Base-by-base conservation (phyloP, 352 stramenopile species). In the Phytophthora colocasiae region DNA sequence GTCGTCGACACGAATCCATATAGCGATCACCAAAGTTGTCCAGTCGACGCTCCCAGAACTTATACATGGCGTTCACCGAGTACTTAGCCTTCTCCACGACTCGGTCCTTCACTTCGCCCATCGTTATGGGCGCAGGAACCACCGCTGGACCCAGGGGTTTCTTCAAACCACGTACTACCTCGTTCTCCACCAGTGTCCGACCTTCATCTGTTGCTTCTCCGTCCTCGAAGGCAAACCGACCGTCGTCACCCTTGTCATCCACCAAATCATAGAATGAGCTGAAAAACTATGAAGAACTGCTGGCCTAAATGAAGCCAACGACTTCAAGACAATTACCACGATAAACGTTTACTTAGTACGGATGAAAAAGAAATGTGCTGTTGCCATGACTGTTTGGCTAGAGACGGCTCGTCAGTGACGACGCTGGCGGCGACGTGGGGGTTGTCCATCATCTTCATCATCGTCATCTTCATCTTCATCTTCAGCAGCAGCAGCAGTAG, bases 1-100 rank as follows among this genome's bases (percentile, higher is more conserved):
- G 57, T 41, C 78, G 75, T 40, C 65, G 54, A 44, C 83, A 92
- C 38, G 81, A 92, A n/a, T 89, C 83, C 52, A 87, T 48, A 61
- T 92, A 92, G 6, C 83, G 76, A 24, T 87, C 80, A 53, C 81
- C 68, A 46, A 92, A 86, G 22, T 81, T 81, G 40, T 90, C 80
- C 34, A 92, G 69, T 15, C 80, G 81, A 32, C 80, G 72, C 31
- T 81, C 81, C 83, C 83, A 90, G 59, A 92, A 92, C 39, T 80
- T 84, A 70, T 89, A 89, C 71, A 92, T 88, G 44, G 80, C 77
- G 4, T 71, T 66, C 22, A 69, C 66, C 54, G 80, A 85, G 36
- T 78, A 73, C 64, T 87, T 89, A 46, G 73, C 72, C 12, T 69
- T 81, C 50, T 90, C 81, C 24, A 85, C 51, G n/a, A 62, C 69